These are phyloP conservation scores for Tolypocladium ovalisporum DNA, from an alignment of 2,329 filamentous ascomycete species.

Conservation along the genomic window DNA sequence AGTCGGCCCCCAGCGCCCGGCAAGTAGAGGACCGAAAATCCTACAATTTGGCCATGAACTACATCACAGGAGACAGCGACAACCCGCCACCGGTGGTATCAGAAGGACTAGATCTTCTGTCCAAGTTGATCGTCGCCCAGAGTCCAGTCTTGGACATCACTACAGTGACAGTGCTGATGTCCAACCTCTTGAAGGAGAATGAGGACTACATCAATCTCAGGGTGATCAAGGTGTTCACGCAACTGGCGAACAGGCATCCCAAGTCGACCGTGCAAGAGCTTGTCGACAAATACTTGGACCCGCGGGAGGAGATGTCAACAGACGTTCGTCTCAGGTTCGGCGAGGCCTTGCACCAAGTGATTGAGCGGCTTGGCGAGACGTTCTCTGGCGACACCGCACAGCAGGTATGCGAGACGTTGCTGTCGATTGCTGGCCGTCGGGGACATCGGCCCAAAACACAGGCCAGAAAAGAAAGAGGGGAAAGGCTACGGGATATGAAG, in stretches of 20 bases:
- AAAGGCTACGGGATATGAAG: constrained; percentile 35
- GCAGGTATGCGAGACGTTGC: constrained; percentile 44
- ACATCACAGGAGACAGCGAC: constrained; percentile 46
- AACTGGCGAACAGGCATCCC: constrained; percentile 51
- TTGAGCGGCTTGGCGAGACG: constrained; percentile 47
- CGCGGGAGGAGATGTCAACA: constrained; percentile 43
- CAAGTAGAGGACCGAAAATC: constrained; percentile 50
- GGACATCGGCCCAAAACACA: constrained; percentile 49
- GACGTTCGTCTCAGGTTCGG: constrained; percentile 59
- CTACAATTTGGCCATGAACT: constrained; percentile 51
- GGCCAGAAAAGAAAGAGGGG: constrained; percentile 39
- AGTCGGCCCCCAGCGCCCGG: constrained; percentile 29
- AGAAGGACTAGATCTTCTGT: constrained; percentile 52
- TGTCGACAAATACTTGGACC: constrained; percentile 56
- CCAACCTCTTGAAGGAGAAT: constrained; percentile 50
- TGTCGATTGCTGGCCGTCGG: constrained; percentile 54
- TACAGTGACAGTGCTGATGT: constrained; percentile 50
- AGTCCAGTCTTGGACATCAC: constrained; percentile 57
- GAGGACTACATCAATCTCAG: constrained; percentile 64
- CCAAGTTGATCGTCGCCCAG: constrained; percentile 40
- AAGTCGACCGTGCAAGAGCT: constrained; percentile 51
- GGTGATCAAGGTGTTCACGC: constrained; percentile 54
- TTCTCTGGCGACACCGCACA: constrained; percentile 43
- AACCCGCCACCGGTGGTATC: constrained; percentile 56
- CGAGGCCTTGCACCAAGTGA: constrained; percentile 53